Base-by-base conservation (phyloP, 495 filamentous ascomycete genomes). In the Aspergillus leporis region DNA sequence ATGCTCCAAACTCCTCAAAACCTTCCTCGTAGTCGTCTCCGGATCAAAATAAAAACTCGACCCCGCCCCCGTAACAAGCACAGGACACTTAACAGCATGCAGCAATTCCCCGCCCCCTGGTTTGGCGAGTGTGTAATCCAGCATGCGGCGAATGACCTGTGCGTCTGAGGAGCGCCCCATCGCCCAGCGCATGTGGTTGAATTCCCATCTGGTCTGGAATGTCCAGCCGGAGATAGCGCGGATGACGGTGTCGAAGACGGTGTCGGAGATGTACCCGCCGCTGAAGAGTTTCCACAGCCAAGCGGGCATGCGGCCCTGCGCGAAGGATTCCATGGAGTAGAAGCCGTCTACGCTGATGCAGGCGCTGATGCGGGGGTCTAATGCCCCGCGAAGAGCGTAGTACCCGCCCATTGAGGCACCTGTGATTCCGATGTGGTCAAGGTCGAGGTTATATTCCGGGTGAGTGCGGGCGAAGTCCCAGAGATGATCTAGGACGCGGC, bases 331-430 rank as follows among this genome's bases (percentile, higher is more conserved):
- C 51, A 84, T 30, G 62, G 58, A 47, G 63, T 77, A 78, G 49
- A 80, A 67, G 1, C 7, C 7, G 55, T 83, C 80, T 8, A 75
- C 51, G 7, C 64, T 25, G 0, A 82, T 61, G 53, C 78, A 81
- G 0, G 79, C 80, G 28, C 69, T 70, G 67, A 83, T 43, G 38
- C 38, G 38, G 7, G 38, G 38, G 14, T 43, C 38, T 43, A 57
- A 38, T 0, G 77, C 76, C 0, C 61, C 77, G 4, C 73, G 69
- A 1, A 60, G 66, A 22, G 56, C 78, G 55, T 56, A 75, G 54
- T 82, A 82, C 0, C 72, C 81, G 2, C 81, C 80, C 53, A 78
- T 54, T 0, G 77, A 69, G 0, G 69, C 61, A 0, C 81, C 80
- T 0, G 55, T 10, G 4, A 82, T 18, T 0, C 73, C 77, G n/a